Base-by-base conservation (phyloP, 805 yeast genomes). In the Candida suzukii region DNA sequence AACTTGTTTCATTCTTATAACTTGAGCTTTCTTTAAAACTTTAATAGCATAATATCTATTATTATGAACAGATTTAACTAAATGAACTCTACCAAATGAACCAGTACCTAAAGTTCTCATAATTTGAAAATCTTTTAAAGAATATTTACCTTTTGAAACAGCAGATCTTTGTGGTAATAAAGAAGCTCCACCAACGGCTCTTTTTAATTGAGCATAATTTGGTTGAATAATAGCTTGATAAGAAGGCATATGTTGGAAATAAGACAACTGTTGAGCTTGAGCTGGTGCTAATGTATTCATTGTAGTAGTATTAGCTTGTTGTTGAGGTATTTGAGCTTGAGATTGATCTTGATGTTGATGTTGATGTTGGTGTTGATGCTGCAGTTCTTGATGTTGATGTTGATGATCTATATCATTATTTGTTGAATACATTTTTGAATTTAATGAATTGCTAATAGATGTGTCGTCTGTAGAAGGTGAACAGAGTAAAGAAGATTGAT, bases 11-110 rank as follows among this genome's bases (percentile, higher is more conserved):
- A 75, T 74, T 49, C 71, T 74, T 12, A 76, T 75, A 38, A 76
- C 80, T 50, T 76, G 71, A 36, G 69, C 72, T 54, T 76, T 76
- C 48, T 74, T 73, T 52, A 76, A 63, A 10, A 75, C 77, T 51
- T 76, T 76, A 62, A 76, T 75, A 31, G 82, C 82, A 49, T 76
- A 76, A 51, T 69, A 76, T 34, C 81, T 58, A 17, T 78, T 78
- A 47, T 76, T 76, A 49, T 76, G 82, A 26, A 74, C 73, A 4
- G 78, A 72, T 42, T 80, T 56, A 11, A 76, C 80, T 46, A 76
- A 60, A 54, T 76, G 82, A 17, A 76, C 82, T 39, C 82, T 50
- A 13, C 82, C 82, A 56, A 76, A 76, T 11, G 79, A 73, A 1
- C 82, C 82, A 0, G 82, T 76, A 16, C 82, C 82, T 41, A 76